phyloP scores from a whole-genome alignment of 345 rosid genomes.

The Lepidium sativum region DNA sequence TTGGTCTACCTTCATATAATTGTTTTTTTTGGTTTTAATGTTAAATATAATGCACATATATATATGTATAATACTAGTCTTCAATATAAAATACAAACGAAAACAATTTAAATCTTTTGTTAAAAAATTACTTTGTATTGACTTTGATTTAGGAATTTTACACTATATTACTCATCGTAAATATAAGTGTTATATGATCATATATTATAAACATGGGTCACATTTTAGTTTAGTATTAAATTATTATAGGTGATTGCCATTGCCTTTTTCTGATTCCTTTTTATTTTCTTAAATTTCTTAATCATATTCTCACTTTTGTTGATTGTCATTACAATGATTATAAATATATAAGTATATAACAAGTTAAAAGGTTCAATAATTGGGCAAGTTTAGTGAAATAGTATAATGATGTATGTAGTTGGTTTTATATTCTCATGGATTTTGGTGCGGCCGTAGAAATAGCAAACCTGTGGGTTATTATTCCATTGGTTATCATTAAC shows the following conservation, averaged over 20 bases:
- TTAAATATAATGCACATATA: no score
- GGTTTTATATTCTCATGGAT: not conserved
- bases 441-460: slow-evolving; percentile 7
- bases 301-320: not conserved
- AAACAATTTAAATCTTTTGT: not conserved
- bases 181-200: not conserved
- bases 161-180: no score
- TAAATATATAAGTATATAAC: not conserved
- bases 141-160: not conserved
- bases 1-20: not conserved
- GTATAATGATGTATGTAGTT: not conserved
- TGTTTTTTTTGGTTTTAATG: no score
- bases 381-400: not conserved
- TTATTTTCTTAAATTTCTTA: not conserved
- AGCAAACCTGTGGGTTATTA: slow-evolving; percentile 2
- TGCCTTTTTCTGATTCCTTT: not conserved
- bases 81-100: not conserved
- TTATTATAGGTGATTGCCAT: not conserved
- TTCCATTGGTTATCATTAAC: not conserved
- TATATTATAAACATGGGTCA: not conserved
- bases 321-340: not conserved
- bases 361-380: not conserved
- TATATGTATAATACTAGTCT: not conserved
- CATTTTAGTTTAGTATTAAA: not conserved
- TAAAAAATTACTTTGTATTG: not conserved